Conservation (phyloP, 202 grass and related monocot species). For the Cymbopogon flexuosus region DNA sequence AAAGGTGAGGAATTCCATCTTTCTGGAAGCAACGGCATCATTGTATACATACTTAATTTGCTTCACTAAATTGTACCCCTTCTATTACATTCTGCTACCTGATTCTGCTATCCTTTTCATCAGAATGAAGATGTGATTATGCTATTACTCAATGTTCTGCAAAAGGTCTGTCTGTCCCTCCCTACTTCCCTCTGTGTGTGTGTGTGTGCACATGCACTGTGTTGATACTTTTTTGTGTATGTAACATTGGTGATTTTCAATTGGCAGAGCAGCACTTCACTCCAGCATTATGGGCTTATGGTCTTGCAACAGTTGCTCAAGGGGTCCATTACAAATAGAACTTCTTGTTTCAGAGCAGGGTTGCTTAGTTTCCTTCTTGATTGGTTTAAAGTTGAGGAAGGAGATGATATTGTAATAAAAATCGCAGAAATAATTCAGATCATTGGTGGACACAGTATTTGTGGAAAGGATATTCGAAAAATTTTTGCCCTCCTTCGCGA, state of each 20-base stretch:
- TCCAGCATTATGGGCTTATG: slow-evolving; percentile 87
- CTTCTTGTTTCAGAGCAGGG: slow-evolving; percentile 85
- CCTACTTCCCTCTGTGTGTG: not conserved
- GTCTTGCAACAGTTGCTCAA: slow-evolving; percentile 80
- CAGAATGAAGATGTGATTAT: slow-evolving; percentile 87
- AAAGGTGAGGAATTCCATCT: slow-evolving; percentile 47
- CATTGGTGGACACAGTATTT: slow-evolving; percentile 95
- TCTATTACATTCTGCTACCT: slow-evolving; percentile 29
- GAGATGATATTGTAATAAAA: slow-evolving; percentile 66
- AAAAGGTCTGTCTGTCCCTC: slow-evolving; percentile 47
- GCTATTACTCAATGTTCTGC: slow-evolving; percentile 63
- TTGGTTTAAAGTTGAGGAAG: slow-evolving; percentile 80
- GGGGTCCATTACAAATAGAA: slow-evolving; percentile 85
- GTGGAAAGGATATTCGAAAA: slow-evolving; percentile 94
- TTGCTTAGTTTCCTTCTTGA: slow-evolving; percentile 93
- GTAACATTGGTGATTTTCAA: slow-evolving; percentile 42
- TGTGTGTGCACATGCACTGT: no score
- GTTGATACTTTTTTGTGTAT: slow-evolving; percentile 28
- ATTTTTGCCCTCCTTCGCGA: slow-evolving; percentile 81
- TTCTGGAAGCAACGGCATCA: slow-evolving; percentile 24
- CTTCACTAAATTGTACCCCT: slow-evolving; percentile 29
- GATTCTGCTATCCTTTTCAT: slow-evolving; percentile 16
- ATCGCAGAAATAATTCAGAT: slow-evolving; percentile 85
- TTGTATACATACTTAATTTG: slow-evolving; percentile 18
- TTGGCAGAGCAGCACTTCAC: slow-evolving; percentile 85